phyloP scores from a whole-genome alignment of 495 filamentous ascomycete genomes.

The Penicillium malachiteum region DNA sequence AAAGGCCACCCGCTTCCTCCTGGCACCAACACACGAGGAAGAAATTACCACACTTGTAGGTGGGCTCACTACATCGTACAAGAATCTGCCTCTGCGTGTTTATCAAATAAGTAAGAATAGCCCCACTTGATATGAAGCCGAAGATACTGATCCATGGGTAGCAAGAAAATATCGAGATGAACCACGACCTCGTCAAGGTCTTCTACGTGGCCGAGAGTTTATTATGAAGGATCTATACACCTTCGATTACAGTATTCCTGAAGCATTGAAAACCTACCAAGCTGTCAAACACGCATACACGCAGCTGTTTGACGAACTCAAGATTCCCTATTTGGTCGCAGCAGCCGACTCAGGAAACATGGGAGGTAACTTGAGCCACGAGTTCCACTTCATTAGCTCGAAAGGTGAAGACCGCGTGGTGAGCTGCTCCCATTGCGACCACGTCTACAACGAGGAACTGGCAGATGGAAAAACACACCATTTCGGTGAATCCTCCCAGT shows the following conservation, averaged over 20 bases:
- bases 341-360: conserved; percentile 94
- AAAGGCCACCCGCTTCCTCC: conserved; percentile 69
- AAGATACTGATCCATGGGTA: conserved; percentile 28
- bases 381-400: conserved; percentile 81
- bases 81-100: conserved; percentile 78
- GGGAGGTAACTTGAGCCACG: conserved; percentile 89
- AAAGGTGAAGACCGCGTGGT: conserved; percentile 86
- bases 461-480: conserved; percentile 46
- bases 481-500: conserved; percentile 6
- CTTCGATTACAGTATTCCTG: conserved; percentile 67
- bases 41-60: conserved; percentile 85
- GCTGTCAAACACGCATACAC: conserved; percentile 69
- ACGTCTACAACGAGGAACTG: conserved; percentile 84
- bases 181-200: conserved; percentile 78
- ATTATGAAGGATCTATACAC: conserved; percentile 99
- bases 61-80: conserved; percentile 75
- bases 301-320: conserved; percentile 76
- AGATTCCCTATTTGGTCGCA: conserved; percentile 79
- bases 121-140: not conserved
- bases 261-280: conserved; percentile 75
- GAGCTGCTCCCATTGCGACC: conserved; percentile 69
- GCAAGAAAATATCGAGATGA: conserved; percentile 95
- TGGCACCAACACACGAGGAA: conserved; percentile 95
- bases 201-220: conserved; percentile 90
- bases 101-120: conserved; percentile 80